Evolutionary conservation across 1,284 basidiomycete genomes (phyloP), one percentile per base, ranked within the genome.

Genomic region (Fomitopsis pinicola): DNA sequence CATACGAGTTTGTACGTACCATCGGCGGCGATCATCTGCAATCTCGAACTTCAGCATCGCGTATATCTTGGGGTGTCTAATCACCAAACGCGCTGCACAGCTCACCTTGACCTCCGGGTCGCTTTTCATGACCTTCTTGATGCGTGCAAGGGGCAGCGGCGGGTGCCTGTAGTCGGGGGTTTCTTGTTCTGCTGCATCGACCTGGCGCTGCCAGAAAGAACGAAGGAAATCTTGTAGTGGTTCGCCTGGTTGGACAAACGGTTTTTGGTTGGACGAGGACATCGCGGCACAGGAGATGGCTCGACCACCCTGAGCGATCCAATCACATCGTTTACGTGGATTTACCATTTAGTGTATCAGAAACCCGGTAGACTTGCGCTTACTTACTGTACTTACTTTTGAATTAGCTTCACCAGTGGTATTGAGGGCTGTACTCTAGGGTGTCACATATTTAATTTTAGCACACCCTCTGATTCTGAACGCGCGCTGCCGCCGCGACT

Each of bases 111-210:
- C 94, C 68, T 97, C 94, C 26, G 94, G 94, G 79, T 97, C 95
- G 73, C 90, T 95, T 82, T 97, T 97, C 93, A 97, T 97, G 65
- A 97, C 95, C 75, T 97, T 97, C 80, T 97, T 97, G 69, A 97
- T 97, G 71, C 95, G 81, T 15, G 95, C 95, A 38, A 97, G 78
- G 6, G 93, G 92, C n/a, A 95, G 78, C 6, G 90, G 87, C 0
- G 92, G 92, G 70, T 94, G 92, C 62, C 91, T 82, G 68, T 92
- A 93, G 73, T 94, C 92, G 40, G 90, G 89, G 0, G 86, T 89
- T 70, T 92, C 89, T 68, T 88, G 83, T 72, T 94, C 92, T 0
- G 91, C 91, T 4, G 84, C 79, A 71, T 90, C 85, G 57, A 94
- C 82, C 67, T 93, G 91, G 40, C 90, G 78, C 70, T 91, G 89